These are phyloP conservation scores for Trichoderma koningiopsis DNA, from an alignment of 2,329 filamentous ascomycete species.

Conservation along the genomic window DNA sequence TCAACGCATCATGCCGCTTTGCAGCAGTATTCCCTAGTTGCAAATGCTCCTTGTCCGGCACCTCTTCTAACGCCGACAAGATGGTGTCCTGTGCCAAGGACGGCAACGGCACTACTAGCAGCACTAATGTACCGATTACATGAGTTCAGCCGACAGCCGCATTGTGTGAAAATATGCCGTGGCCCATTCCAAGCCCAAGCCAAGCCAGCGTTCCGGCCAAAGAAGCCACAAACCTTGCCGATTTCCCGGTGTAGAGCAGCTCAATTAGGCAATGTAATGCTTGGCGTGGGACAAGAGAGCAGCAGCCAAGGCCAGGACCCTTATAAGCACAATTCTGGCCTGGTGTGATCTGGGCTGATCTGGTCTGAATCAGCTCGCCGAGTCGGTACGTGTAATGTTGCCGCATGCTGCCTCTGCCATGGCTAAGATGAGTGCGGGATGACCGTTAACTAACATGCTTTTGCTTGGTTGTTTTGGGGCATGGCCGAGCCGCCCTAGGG, in stretches of 20 bases:
- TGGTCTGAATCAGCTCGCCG: background rate
- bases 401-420: background rate
- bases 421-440: background rate
- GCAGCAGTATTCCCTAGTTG: background rate
- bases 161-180: background rate
- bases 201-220: conserved; percentile 4
- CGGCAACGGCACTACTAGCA: background rate
- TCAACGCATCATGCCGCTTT: background rate
- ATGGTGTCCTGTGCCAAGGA: background rate
- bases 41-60: background rate
- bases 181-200: background rate
- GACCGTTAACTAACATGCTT: background rate
- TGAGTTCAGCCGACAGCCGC: background rate
- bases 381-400: conserved; percentile 18
- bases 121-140: background rate
- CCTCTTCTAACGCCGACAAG: background rate
- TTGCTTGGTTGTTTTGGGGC: background rate
- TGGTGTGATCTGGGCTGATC: too few species aligned
- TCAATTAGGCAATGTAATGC: conserved; percentile 4
- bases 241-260: background rate
- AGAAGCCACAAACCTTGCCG: conserved; percentile 8
- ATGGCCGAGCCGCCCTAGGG: background rate
- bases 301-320: background rate
- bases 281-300: background rate
- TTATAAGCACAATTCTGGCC: background rate